Base-by-base conservation (phyloP, 2,329 filamentous ascomycete genomes). In the Neoarthrinium moseri region DNA sequence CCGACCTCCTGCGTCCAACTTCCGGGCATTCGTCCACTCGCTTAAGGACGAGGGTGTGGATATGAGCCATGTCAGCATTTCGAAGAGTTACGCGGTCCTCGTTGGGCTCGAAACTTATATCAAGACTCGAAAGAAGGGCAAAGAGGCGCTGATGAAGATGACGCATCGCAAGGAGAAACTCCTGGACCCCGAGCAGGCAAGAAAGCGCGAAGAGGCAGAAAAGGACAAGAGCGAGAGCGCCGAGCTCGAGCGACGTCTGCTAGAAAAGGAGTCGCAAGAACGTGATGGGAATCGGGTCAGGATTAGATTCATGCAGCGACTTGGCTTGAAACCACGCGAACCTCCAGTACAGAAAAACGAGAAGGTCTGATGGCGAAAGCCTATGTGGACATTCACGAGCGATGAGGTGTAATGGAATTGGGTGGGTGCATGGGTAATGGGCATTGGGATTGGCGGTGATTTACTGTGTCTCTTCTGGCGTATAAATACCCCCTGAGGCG, bases 71-170 rank as follows among this genome's bases (percentile, higher is more conserved):
- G 83, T 95, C 10, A 87, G 83, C 15, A 87, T 95, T 36, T 89
- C 84, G 33, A 85, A 90, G 56, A 86, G 86, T 2, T 96, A 95
- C 60, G 85, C 87, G 0, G 83, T 95, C 1, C 74, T 96, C 1
- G 79, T 91, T 1, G 91, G 91, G 0, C 73, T 96, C 4, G 91
- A 96, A 70, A 79, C 83, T 12, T 96, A 95, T 60, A 69, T 86
- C 40, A 83, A 83, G 56, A 85, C 84, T 11, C 81, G 84, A 40
- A 73, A 74, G 47, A 83, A 83, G 59, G 75, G 86, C 26, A 87
- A 86, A 66, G 66, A 69, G 36, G 55, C 75, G 10, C 59, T 70
- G 48, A 70, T 75, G 46, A 78, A 77, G 48, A 56, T 80, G 29
- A 65, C 73, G 21, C 71, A 78, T 26, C 64, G 73, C 22, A 75